Evolutionary conservation across 257 asterid species (phyloP).

Genomic region (Capsicum baccatum): DNA sequence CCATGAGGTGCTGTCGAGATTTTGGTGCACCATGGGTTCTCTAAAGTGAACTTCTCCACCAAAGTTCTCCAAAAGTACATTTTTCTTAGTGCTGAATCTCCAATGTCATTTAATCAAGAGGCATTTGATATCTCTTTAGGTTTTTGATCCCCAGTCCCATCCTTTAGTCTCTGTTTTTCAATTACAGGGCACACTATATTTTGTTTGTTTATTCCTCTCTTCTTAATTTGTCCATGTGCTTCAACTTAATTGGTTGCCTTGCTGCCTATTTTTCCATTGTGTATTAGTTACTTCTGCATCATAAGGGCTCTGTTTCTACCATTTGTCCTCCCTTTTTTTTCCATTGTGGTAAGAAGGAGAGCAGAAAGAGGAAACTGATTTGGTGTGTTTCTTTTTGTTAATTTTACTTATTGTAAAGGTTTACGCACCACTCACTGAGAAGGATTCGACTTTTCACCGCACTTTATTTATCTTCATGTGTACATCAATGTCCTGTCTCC

Average conservation of each 20-base stretch:
- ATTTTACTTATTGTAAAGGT: constrained; percentile 48
- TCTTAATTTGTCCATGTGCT: not conserved
- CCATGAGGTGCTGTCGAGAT: not conserved
- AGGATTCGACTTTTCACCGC: constrained; percentile 84
- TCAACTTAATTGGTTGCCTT: not conserved
- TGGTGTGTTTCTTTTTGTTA: constrained; percentile 13
- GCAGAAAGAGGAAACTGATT: constrained; percentile 8
- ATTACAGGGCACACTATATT: not conserved
- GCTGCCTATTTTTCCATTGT: not conserved
- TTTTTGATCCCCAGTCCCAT: not conserved
- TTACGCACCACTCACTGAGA: constrained; percentile 79
- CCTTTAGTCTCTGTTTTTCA: not conserved
- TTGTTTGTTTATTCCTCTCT: not conserved
- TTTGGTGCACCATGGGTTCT: constrained; percentile 3
- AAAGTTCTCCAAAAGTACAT: not conserved
- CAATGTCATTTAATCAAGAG: not conserved
- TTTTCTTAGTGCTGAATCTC: not conserved
- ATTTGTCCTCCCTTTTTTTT: not conserved
- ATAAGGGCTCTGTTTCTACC: constrained; percentile 17
- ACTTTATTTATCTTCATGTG: constrained; percentile 80
- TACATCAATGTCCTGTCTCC: constrained; percentile 81
- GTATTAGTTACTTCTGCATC: not conserved
- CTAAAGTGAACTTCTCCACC: not conserved
- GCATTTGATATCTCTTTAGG: not conserved
- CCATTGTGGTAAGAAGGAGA: not conserved